Base-by-base conservation (phyloP, 345 rosid genomes). In the Durio zibethinus region DNA sequence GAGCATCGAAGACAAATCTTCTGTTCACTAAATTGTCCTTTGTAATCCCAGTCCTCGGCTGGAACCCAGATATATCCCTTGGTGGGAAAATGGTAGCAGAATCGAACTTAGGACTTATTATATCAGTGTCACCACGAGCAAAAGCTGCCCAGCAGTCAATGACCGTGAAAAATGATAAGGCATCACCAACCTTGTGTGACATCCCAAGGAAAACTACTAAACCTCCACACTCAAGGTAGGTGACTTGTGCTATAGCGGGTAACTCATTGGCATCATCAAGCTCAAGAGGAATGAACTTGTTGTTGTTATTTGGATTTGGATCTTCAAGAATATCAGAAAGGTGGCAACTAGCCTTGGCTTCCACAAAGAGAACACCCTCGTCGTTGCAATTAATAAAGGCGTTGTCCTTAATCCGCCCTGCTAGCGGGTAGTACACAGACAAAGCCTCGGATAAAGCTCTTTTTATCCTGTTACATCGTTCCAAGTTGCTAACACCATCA, bases 41-140 rank as follows among this genome's bases (percentile, higher is more conserved):
- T 1, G 54, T 56, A 42, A 77, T 82, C 33, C 84, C 82, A 1
- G 73, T 77, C 21, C 65, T 40, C 29, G 74, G 42, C 38, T 67
- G 63, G 25, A 76, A 54, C 4, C 76, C 79, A 0, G 71, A 73
- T 4, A 82, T 5, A 31, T 83, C 84, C 38, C 60, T 71, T 0
- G 88, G 87, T 7, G 93, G 93, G 65, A 91, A 84, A 53, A 85
- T 59, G 2, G 62, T 48, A 3, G 87, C 82, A 2, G 84, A 82
- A 40, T 75, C 75, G 43, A 91, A 83, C 1, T 71, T 53, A 12
- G 88, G 88, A 12, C 27, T 25, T 43, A 43, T 12, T 56, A 82
- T 64, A 42, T 75, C 70, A 40, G 52, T 16, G 0, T 35, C 42
- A 5, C 78, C 59, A 11, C 60, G 60, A 29, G 45, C 71, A 10